Evolutionary conservation across 2,329 filamentous ascomycete species (phyloP), one percentile per base, ranked within the genome.

Genomic region (Talaromyces sp.): DNA sequence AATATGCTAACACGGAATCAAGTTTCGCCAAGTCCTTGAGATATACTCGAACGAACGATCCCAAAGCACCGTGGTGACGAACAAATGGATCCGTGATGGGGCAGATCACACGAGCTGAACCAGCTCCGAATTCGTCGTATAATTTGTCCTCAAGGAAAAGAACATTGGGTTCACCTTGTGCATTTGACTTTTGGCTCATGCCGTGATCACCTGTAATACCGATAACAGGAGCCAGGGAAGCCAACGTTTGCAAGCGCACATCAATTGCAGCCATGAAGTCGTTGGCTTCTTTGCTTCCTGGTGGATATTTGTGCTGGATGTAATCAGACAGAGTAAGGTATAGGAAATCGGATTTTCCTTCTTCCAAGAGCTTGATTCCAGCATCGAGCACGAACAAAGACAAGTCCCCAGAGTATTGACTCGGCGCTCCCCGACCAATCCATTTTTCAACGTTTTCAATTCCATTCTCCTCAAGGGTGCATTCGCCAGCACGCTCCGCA

Each of bases 291-390:
- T 71, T 66, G 10, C 69, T 70, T 2, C 76, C 73, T 3, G 79
- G 79, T 0, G 75, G 75, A 68, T 80, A 68, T 62, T 80, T 81
- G 66, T 82, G 79, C 68, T 81, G 80, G n/a, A 82, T 72, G 60
- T 74, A 82, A 66, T 82, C 79, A 3, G 80, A 81, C 1, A 82
- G 69, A 0, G 80, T 82, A 54, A 82, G 69, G 60, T 82, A 82
- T 43, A 81, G 71, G 31, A 82, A 66, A 57, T 82, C 79, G 0
- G 78, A 75, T 13, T 73, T 69, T 9, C 69, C 65, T 61, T 81
- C 80, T 54, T 78, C 68, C 3, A 82, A 68, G 3, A 82, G 64
- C 65, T 80, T 80, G 45, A 81, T 67, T 3, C 80, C 80, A 2
- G 79, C 77, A 65, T 81, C 79, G 9, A 82, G 73, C 2, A 81